These are phyloP conservation scores for Lagenidium giganteum DNA, from an alignment of 352 stramenopile genomes.

Conservation along the genomic window DNA sequence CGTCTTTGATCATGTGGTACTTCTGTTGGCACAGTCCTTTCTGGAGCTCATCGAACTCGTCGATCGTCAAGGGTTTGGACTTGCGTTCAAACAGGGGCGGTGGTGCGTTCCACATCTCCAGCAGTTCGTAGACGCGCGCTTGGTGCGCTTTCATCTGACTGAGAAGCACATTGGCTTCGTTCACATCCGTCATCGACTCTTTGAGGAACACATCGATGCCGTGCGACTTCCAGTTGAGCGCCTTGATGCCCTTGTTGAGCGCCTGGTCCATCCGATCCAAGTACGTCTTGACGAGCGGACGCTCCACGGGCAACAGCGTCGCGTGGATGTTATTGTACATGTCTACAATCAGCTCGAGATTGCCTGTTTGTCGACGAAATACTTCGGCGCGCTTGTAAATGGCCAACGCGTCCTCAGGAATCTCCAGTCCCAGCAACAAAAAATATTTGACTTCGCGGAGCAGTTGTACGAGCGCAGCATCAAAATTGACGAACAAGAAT, in stretches of 20 bases:
- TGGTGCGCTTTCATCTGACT: constrained; percentile 82
- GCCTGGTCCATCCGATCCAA: constrained; percentile 86
- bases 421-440: constrained; percentile 73
- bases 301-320: constrained; percentile 79
- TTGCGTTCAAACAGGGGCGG: constrained; percentile 73
- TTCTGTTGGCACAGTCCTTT: constrained; percentile 47
- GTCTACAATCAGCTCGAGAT: constrained; percentile 89
- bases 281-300: constrained; percentile 73
- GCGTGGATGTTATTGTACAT: constrained; percentile 88
- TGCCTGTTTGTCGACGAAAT: constrained; percentile 85
- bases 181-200: constrained; percentile 78
- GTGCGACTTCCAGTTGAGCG: constrained; percentile 88
- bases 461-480: constrained; percentile 78
- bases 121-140: constrained; percentile 53
- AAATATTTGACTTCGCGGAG: constrained; percentile 92
- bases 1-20: constrained; percentile 80
- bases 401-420: constrained; percentile 77
- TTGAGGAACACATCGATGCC: constrained; percentile 88
- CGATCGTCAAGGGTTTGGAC: constrained; percentile 57
- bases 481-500: constrained; percentile 85
- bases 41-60: constrained; percentile 84
- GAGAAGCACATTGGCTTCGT: constrained; percentile 72
- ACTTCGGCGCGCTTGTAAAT: constrained; percentile 86
- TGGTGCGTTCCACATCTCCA: constrained; percentile 54
- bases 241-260: constrained; percentile 76